phyloP scores from a whole-genome alignment of 352 stramenopile genomes.

The Pythium rishiriense region DNA sequence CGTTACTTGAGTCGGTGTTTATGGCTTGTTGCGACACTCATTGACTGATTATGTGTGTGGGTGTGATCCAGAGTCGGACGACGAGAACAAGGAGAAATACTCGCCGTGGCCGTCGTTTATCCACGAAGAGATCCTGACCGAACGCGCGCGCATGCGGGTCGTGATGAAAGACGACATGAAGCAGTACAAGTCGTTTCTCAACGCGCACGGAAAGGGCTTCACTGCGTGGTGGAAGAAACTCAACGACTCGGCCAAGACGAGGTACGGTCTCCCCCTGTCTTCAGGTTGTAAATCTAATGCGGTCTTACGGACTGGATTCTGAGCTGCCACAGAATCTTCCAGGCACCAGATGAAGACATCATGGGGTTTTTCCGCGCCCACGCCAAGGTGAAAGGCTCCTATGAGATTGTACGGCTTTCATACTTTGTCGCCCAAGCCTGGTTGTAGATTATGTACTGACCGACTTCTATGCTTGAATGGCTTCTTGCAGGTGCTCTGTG shows the following conservation, averaged over 20 bases:
- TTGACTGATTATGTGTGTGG: background rate
- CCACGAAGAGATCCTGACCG: conserved; percentile 91
- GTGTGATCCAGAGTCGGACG: conserved; percentile 83
- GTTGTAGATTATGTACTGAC: too few species aligned
- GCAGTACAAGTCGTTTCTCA: conserved; percentile 59
- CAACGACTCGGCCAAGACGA: conserved; percentile 41
- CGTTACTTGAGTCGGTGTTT: background rate
- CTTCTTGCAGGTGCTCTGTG: conserved; percentile 59
- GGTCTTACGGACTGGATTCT: background rate
- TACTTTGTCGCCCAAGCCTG: too few species aligned
- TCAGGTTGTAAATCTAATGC: too few species aligned
- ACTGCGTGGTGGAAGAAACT: conserved; percentile 59
- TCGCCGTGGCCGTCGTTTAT: conserved; percentile 88
- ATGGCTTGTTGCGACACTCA: background rate
- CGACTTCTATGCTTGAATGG: background rate
- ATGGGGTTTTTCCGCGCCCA: conserved; percentile 75
- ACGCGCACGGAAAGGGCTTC: conserved; percentile 70
- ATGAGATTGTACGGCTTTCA: conserved; percentile 59
- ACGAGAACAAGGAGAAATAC: conserved; percentile 86
- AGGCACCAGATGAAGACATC: conserved; percentile 85
- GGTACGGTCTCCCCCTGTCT: conserved; percentile 24
- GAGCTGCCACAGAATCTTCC: conserved; percentile 78
- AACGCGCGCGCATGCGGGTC: conserved; percentile 86
- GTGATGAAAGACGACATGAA: conserved; percentile 79
- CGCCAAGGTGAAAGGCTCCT: conserved; percentile 90